Percentiles rank a stretch among this genome's conserved stretches.
Conservation (phyloP, 108 stramenopile genomes). For the Pseudonitzschia delicatissima region DNA sequence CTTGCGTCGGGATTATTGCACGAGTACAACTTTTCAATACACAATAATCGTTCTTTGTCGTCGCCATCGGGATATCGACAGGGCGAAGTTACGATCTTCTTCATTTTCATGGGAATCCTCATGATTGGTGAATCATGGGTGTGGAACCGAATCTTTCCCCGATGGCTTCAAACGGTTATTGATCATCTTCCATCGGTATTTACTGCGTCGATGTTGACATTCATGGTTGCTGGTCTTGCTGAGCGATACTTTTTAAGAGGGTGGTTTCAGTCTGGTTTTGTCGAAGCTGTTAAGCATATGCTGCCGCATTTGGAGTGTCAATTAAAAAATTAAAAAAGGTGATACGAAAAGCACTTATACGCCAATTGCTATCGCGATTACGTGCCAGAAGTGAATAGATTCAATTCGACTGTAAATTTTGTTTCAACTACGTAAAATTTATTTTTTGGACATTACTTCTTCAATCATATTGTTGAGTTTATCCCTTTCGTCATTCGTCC, state of each 20-base stretch:
- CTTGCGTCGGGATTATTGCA: slow-evolving; percentile 34
- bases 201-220: slow-evolving; percentile 4
- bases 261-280: slow-evolving; percentile 33
- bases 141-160: slow-evolving; percentile 8
- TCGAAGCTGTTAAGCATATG: slow-evolving; percentile 21
- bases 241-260: slow-evolving; percentile 29
- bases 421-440: no score
- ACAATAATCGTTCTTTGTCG: slow-evolving; percentile 15
- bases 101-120: slow-evolving; percentile 28
- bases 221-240: slow-evolving; percentile 16
- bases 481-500: slow-evolving; percentile 5
- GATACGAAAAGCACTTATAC: no score
- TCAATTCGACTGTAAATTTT: no score
- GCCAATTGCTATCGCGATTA: no score
- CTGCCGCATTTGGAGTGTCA: slow-evolving; percentile 18
- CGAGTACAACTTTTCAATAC: slow-evolving; percentile 40
- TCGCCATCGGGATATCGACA: slow-evolving; percentile 13
- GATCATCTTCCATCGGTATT: slow-evolving; percentile 11
- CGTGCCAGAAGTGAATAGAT: no score
- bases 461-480: neutral
- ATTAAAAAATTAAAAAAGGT: neutral
- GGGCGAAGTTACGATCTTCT: slow-evolving; percentile 32
- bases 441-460: neutral
- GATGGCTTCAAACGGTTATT: neutral
- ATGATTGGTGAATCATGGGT: slow-evolving; percentile 31